A percentile compares a stretch with the other conserved stretches of the same genome.
phyloP scores from a whole-genome alignment of 1,284 basidiomycete species.

The Malassezia equina region DNA sequence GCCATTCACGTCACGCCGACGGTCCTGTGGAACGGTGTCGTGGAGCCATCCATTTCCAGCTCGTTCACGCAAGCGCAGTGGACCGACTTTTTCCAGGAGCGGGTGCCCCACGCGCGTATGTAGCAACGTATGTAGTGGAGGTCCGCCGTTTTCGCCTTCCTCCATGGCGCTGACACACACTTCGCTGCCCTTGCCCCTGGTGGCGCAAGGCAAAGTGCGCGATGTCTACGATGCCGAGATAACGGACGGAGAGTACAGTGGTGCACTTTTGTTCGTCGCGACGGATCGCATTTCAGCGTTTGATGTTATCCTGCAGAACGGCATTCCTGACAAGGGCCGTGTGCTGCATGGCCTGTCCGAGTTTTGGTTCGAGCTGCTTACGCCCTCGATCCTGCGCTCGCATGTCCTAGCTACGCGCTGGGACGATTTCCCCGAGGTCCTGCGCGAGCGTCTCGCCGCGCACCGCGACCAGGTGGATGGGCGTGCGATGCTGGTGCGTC shows the following conservation, averaged over 20 bases:
- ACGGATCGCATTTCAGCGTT: slow-evolving; percentile 93
- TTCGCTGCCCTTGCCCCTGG: slow-evolving; percentile 37
- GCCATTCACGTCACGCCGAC: slow-evolving; percentile 85
- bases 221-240: slow-evolving; percentile 45
- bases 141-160: not conserved
- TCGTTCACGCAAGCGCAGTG: slow-evolving; percentile 76
- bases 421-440: slow-evolving; percentile 25
- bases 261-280: slow-evolving; percentile 69
- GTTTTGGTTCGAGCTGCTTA: slow-evolving; percentile 81
- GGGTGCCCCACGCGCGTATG: slow-evolving; percentile 49
- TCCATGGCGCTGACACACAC: slow-evolving; percentile 26
- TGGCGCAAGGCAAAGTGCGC: slow-evolving; percentile 45
- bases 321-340: slow-evolving; percentile 84
- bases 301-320: slow-evolving; percentile 62
- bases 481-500: slow-evolving; percentile 79
- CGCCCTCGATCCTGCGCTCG: slow-evolving; percentile 33
- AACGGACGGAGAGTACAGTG: slow-evolving; percentile 22
- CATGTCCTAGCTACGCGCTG: slow-evolving; percentile 40
- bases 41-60: slow-evolving; percentile 68
- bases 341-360: slow-evolving; percentile 79
- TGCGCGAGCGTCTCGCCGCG: slow-evolving; percentile 22
- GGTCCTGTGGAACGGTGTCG: slow-evolving; percentile 57
- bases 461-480: slow-evolving; percentile 59
- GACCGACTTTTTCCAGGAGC: slow-evolving; percentile 66
- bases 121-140: not conserved